phyloP scores from a whole-genome alignment of 73 alveolate species.

The Paraurostyla sp. region DNA sequence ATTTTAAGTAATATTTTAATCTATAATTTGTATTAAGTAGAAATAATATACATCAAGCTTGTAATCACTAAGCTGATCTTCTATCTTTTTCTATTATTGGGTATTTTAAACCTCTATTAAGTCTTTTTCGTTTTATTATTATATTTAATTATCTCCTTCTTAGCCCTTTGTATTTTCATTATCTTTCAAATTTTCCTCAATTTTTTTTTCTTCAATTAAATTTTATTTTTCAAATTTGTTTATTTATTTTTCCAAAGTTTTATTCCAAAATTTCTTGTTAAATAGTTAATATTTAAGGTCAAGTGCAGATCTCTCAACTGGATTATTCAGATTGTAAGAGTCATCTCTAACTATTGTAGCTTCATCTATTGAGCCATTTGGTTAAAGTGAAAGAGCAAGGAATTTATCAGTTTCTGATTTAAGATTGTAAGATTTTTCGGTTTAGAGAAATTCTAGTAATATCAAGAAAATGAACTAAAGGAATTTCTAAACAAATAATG shows the following conservation, averaged over 20 bases:
- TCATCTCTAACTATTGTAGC: neutral
- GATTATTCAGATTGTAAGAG: neutral
- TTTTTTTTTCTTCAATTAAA: too few species aligned
- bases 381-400: neutral
- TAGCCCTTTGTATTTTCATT: too few species aligned
- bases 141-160: too few species aligned
- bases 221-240: too few species aligned
- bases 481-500: neutral
- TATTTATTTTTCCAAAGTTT: too few species aligned
- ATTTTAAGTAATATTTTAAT: neutral
- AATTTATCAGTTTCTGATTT: slow-evolving; percentile 4
- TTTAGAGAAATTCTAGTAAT: too few species aligned
- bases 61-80: too few species aligned
- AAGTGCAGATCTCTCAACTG: slow-evolving; percentile 29
- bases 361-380: neutral
- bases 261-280: slow-evolving; percentile 14
- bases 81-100: too few species aligned
- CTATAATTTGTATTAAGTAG: neutral
- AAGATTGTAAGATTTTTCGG: too few species aligned
- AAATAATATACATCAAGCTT: neutral
- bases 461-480: too few species aligned
- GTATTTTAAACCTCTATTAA: too few species aligned
- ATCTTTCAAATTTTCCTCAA: neutral
- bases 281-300: slow-evolving; percentile 1
- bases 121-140: too few species aligned